Conservation (phyloP, 2,329 filamentous ascomycete genomes). For the Chlorencoelia australis region DNA sequence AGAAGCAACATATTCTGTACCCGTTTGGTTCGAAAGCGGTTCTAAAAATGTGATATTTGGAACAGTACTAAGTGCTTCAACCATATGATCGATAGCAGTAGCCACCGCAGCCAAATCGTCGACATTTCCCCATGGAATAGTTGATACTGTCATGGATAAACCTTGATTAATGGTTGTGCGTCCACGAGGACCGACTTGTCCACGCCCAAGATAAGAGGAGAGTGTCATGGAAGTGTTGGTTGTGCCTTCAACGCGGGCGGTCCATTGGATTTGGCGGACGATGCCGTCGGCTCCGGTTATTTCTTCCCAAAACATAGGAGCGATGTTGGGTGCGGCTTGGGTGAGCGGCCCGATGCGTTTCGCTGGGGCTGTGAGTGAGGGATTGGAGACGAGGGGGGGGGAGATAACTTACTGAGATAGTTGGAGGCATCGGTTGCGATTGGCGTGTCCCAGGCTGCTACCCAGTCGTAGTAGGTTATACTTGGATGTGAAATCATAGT, state of each 20-base stretch:
- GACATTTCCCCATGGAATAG: slow-evolving; percentile 39
- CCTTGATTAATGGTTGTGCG: slow-evolving; percentile 48
- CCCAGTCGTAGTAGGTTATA: slow-evolving; percentile 54
- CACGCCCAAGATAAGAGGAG: slow-evolving; percentile 54
- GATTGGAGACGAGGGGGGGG: not conserved
- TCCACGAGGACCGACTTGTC: slow-evolving; percentile 47
- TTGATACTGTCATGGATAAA: slow-evolving; percentile 48
- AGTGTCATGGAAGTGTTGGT: slow-evolving; percentile 29
- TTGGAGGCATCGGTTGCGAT: slow-evolving; percentile 32
- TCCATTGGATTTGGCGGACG: slow-evolving; percentile 55
- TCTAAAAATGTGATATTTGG: slow-evolving; percentile 45
- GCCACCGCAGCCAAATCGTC: slow-evolving; percentile 55
- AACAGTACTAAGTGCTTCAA: slow-evolving; percentile 42
- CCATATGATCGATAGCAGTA: slow-evolving; percentile 50
- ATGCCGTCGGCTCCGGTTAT: slow-evolving; percentile 48
- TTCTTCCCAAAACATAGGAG: slow-evolving; percentile 51
- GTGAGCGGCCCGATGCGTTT: slow-evolving; percentile 48
- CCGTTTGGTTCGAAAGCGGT: slow-evolving; percentile 40
- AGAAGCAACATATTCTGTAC: slow-evolving; percentile 45
- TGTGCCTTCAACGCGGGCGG: slow-evolving; percentile 47
- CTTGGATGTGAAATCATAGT: slow-evolving; percentile 40
- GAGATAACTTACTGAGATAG: slow-evolving; percentile 32
- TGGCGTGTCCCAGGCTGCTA: slow-evolving; percentile 44
- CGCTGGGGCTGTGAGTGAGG: slow-evolving; percentile 19
- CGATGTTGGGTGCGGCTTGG: slow-evolving; percentile 56